These are phyloP conservation scores for Tulasnella sp. DNA, from an alignment of 768 basidiomycete genomes.

Conservation along the genomic window DNA sequence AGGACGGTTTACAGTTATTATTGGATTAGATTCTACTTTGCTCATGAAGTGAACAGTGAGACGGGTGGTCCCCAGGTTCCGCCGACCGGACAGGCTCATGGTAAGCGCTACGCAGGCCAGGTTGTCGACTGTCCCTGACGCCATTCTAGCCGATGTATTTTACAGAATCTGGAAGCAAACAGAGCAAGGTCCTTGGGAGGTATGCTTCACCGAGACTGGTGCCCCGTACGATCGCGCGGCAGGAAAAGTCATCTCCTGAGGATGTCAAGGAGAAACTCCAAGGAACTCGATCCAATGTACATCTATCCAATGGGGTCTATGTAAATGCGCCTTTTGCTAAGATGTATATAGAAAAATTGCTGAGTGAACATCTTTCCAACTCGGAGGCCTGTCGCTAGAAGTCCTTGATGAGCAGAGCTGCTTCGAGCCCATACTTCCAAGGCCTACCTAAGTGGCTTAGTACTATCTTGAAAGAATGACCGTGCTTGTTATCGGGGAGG, in stretches of 20 bases:
- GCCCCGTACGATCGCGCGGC: neutral
- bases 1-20: too few relatives aligned
- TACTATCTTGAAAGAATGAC: neutral
- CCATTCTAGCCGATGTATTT: neutral
- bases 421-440: neutral
- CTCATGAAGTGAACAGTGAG: neutral
- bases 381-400: neutral
- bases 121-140: neutral
- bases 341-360: neutral
- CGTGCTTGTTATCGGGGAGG: neutral
- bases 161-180: neutral
- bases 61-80: neutral
- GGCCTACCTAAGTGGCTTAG: neutral
- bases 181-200: neutral
- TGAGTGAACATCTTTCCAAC: neutral
- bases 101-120: neutral
- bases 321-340: too few relatives aligned
- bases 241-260: neutral
- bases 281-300: neutral
- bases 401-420: neutral
- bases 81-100: neutral
- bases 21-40: constrained; percentile 10
- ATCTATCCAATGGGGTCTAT: neutral
- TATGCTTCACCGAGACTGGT: neutral
- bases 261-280: neutral